Percentiles rank a stretch among this genome's conserved stretches.
Conservation (phyloP, 1,139 yeast genomes). For the Candida gigantensis region DNA sequence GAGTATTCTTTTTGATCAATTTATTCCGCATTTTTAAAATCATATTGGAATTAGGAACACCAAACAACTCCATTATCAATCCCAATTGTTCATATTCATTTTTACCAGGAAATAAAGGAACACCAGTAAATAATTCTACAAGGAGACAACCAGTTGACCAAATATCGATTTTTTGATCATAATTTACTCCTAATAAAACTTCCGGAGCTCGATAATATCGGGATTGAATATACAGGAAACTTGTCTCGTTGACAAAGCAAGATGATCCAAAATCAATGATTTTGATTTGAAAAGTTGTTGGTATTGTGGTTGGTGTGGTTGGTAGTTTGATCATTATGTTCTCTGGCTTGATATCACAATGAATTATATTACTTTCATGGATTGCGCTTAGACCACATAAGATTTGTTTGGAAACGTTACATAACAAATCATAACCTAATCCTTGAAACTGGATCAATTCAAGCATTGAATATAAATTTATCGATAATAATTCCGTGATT, state of each 20-base stretch:
- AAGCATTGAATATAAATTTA: slow-evolving; percentile 67
- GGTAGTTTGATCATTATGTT: slow-evolving; percentile 56
- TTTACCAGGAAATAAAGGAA: slow-evolving; percentile 69
- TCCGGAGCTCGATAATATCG: slow-evolving; percentile 76
- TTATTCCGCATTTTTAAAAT: slow-evolving; percentile 26
- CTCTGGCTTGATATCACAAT: slow-evolving; percentile 79
- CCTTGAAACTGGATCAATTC: slow-evolving; percentile 66
- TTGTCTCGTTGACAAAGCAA: slow-evolving; percentile 45
- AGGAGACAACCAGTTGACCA: slow-evolving; percentile 80
- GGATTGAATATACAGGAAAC: slow-evolving; percentile 64
- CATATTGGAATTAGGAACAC: slow-evolving; percentile 51
- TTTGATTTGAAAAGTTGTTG: slow-evolving; percentile 40
- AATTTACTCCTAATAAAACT: slow-evolving; percentile 76
- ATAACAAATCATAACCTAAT: slow-evolving; percentile 51
- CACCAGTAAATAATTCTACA: slow-evolving; percentile 65
- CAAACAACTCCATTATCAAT: slow-evolving; percentile 59
- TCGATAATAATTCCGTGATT: slow-evolving; percentile 68
- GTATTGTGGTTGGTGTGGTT: slow-evolving; percentile 14
- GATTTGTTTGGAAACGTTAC: slow-evolving; percentile 54
- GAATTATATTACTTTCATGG: slow-evolving; percentile 60
- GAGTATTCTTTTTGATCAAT: slow-evolving; percentile 19
- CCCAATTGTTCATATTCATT: slow-evolving; percentile 69
- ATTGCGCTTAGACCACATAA: slow-evolving; percentile 61
- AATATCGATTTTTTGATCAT: slow-evolving; percentile 68
- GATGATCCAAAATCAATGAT: slow-evolving; percentile 72